Percentiles rank a stretch among this genome's conserved stretches.
Evolutionary conservation across 163 green algal species (phyloP).

Genomic region (Coccomyxa subellipsoidea): DNA sequence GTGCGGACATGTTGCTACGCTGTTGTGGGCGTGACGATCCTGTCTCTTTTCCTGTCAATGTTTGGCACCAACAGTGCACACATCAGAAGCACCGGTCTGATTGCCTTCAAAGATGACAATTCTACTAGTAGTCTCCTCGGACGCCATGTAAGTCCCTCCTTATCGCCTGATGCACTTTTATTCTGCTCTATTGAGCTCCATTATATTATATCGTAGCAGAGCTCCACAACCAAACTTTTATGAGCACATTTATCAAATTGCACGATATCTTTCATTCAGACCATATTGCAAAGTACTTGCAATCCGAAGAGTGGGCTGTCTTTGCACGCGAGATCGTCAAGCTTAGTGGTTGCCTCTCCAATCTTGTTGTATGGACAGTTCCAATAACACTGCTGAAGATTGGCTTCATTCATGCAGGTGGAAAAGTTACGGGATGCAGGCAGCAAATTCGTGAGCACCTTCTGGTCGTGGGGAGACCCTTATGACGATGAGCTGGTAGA

Average conservation of each 20-base stretch:
- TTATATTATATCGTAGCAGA: too few relatives aligned
- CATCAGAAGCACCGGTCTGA: neutral
- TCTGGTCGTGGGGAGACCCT: neutral
- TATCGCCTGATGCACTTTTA: too few relatives aligned
- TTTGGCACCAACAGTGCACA: neutral
- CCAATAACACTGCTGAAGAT: too few relatives aligned
- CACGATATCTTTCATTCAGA: too few relatives aligned
- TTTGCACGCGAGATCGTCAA: too few relatives aligned
- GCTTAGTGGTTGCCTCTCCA: neutral
- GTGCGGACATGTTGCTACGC: neutral
- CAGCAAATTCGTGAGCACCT: neutral
- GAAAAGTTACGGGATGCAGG: neutral
- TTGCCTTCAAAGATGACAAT: neutral
- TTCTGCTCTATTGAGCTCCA: too few relatives aligned
- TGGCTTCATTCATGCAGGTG: neutral
- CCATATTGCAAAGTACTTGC: too few relatives aligned
- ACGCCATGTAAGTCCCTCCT: neutral
- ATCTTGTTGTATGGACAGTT: neutral
- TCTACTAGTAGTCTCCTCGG: neutral
- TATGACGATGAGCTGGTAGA: neutral
- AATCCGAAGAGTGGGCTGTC: too few relatives aligned
- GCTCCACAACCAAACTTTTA: too few relatives aligned
- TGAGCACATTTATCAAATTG: neutral
- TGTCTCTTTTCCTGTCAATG: neutral
- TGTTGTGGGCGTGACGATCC: neutral